Conservation (phyloP, 371 early-diverging fungal species). For the Mortierella polycephala region DNA sequence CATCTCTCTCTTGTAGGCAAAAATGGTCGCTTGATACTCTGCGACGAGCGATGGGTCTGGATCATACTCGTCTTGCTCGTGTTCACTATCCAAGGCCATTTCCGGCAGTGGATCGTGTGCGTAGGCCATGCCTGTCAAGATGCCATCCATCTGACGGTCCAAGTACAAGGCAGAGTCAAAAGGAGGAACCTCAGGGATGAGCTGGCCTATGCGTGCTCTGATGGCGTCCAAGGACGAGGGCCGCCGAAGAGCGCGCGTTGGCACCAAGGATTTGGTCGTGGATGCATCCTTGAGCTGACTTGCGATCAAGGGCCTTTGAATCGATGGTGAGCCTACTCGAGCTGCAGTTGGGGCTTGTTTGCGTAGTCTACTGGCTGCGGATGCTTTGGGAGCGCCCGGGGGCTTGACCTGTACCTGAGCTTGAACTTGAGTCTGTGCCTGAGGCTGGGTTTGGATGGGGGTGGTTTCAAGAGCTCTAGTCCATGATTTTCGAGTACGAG, state of each 20-base stretch:
- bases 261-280: too few relatives aligned
- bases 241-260: too few relatives aligned
- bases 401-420: background rate
- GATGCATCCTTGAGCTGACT: too few relatives aligned
- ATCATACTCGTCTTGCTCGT: conserved; percentile 7
- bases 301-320: background rate
- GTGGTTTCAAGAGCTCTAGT: background rate
- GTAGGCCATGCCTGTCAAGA: background rate
- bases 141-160: conserved; percentile 14
- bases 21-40: conserved; percentile 83
- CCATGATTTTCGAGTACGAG: background rate
- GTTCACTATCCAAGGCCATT: conserved; percentile 14
- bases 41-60: conserved; percentile 57
- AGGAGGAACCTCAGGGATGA: conserved; percentile 28
- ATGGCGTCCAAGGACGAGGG: too few relatives aligned
- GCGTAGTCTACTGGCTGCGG: conserved; percentile 9
- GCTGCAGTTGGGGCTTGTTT: background rate
- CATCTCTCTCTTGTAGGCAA: conserved; percentile 73
- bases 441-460: conserved; percentile 1
- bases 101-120: background rate
- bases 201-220: background rate
- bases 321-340: background rate
- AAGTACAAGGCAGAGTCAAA: conserved; percentile 7
- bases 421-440: background rate
- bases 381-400: conserved; percentile 18